Conservation (phyloP, 2,329 filamentous ascomycete species). For the Pyrenochaeta sp. region DNA sequence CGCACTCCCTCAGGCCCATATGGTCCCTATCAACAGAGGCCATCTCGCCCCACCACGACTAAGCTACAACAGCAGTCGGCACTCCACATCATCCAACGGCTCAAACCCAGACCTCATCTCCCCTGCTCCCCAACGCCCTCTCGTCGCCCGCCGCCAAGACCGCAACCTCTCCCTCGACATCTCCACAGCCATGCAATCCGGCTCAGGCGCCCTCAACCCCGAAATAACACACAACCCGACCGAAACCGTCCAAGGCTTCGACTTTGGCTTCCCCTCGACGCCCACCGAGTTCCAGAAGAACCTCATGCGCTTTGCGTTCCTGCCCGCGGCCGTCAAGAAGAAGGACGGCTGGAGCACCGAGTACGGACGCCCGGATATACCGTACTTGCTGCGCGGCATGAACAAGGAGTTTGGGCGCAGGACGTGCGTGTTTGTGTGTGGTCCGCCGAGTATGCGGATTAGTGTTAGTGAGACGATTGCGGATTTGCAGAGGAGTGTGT, state of each 20-base stretch:
- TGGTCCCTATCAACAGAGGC: conserved; percentile 33
- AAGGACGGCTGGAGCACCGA: conserved; percentile 87
- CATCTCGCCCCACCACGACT: conserved; percentile 53
- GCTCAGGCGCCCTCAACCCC: conserved; percentile 50
- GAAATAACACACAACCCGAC: conserved; percentile 46
- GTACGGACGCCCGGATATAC: conserved; percentile 87
- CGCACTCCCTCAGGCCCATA: conserved; percentile 71
- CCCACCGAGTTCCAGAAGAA: conserved; percentile 89
- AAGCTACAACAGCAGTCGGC: conserved; percentile 24
- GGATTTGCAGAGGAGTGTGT: conserved; percentile 80
- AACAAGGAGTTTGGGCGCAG: conserved; percentile 81
- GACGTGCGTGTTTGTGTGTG: conserved; percentile 92
- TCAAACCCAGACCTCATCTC: conserved; percentile 36
- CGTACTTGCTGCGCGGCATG: conserved; percentile 84
- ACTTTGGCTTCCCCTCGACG: conserved; percentile 77
- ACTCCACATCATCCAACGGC: conserved; percentile 29
- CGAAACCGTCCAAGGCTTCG: conserved; percentile 44
- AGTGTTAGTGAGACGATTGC: conserved; percentile 89
- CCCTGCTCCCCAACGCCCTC: conserved; percentile 27
- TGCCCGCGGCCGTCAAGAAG: conserved; percentile 60
- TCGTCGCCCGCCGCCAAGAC: conserved; percentile 53
- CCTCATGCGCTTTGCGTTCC: conserved; percentile 88
- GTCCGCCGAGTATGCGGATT: conserved; percentile 83
- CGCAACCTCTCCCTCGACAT: conserved; percentile 54
- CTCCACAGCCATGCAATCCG: conserved; percentile 43